A percentile compares a stretch with the other conserved stretches of the same genome.
Conservation (phyloP, 2,329 filamentous ascomycete genomes). For the Fusarium sp. region DNA sequence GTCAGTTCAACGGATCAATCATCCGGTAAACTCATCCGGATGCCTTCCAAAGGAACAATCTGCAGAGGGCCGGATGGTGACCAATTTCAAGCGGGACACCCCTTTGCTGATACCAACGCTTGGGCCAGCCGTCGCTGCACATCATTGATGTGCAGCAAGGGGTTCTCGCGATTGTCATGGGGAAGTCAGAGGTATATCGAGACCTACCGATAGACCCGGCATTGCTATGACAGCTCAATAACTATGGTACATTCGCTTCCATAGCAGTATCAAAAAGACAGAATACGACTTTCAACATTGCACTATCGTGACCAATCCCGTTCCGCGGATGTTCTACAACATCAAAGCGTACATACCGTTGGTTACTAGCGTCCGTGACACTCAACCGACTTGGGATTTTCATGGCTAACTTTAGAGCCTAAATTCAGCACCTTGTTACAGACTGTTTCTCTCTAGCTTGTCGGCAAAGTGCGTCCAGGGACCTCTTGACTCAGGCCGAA, state of each 20-base stretch:
- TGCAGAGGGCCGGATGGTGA: conserved; percentile 31
- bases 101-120: conserved; percentile 34
- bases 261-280: neutral
- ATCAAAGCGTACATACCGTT: conserved; percentile 30
- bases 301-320: conserved; percentile 14
- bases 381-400: conserved; percentile 11
- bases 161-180: conserved; percentile 34
- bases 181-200: conserved; percentile 32
- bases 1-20: conserved; percentile 19
- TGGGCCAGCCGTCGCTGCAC: conserved; percentile 45
- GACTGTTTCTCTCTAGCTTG: neutral
- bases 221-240: conserved; percentile 9
- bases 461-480: neutral
- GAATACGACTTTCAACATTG: neutral
- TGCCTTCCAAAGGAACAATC: conserved; percentile 17
- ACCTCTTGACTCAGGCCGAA: neutral
- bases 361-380: conserved; percentile 32
- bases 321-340: conserved; percentile 34
- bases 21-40: conserved; percentile 18
- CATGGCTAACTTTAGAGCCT: conserved; percentile 8
- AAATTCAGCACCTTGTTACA: conserved; percentile 11
- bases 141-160: conserved; percentile 42
- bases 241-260: neutral
- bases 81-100: conserved; percentile 31
- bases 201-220: neutral